Evolutionary conservation across 768 basidiomycete species (phyloP).

Genomic region (Termitomyces sp.): DNA sequence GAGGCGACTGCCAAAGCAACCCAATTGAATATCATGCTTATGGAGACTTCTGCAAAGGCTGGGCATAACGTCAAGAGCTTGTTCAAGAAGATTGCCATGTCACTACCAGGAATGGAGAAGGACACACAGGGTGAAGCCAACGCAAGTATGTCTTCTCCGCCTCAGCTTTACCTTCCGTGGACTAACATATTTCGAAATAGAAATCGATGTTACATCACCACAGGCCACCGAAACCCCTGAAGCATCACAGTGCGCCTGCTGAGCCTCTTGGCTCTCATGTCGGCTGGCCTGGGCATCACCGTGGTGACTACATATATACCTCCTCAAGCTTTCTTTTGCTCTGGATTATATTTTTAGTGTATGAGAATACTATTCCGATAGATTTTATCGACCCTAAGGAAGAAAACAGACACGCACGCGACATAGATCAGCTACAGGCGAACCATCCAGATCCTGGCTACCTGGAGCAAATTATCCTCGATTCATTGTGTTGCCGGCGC

Average conservation of each 20-base stretch:
- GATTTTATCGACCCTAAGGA: background rate
- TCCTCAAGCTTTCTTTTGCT: slow-evolving; percentile 6
- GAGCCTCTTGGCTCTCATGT: slow-evolving; percentile 20
- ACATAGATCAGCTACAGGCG: background rate
- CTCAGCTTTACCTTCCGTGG: background rate
- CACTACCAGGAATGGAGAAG: slow-evolving; percentile 93
- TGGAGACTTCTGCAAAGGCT: slow-evolving; percentile 99
- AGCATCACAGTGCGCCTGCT: slow-evolving; percentile 85
- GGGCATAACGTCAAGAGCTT: slow-evolving; percentile 98
- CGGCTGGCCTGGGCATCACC: slow-evolving; percentile 14
- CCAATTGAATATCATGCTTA: slow-evolving; percentile 93
- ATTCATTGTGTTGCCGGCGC: slow-evolving; percentile 98
- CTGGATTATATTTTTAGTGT: slow-evolving; percentile 19
- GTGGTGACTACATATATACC: slow-evolving; percentile 17
- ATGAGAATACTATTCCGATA: slow-evolving; percentile 14
- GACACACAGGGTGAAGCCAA: slow-evolving; percentile 60
- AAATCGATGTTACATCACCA: slow-evolving; percentile 88
- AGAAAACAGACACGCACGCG: background rate
- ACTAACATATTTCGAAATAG: slow-evolving; percentile 35
- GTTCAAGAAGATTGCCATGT: slow-evolving; percentile 99
- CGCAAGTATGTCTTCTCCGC: slow-evolving; percentile 37
- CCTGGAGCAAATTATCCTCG: slow-evolving; percentile 53
- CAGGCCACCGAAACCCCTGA: slow-evolving; percentile 70
- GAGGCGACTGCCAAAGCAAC: slow-evolving; percentile 92
- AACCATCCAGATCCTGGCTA: background rate